Evolutionary conservation across 352 stramenopile genomes (phyloP), one percentile per base, ranked within the genome.

Genomic region (Phytopythium aichiense): DNA sequence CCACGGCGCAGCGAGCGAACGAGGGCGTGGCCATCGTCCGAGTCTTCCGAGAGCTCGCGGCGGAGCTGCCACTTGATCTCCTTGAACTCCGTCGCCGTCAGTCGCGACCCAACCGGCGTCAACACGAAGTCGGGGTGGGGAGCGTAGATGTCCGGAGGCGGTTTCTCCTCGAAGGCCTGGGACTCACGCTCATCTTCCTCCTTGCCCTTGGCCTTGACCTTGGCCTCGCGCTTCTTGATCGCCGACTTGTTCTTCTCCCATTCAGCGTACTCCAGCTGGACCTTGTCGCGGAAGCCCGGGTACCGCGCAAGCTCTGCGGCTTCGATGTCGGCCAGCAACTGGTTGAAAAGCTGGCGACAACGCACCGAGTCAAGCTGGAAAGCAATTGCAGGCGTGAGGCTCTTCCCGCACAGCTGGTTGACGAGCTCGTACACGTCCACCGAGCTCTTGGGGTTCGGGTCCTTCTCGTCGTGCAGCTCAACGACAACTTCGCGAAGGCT

Each of bases 41-140:
- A 91, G 23, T 89, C 83, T 50, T 92, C 86, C 7, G 86, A 93
- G 12, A 93, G 63, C 52, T 93, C 84, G 58, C 82, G 81, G 66
- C 84, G 81, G n/a, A 94, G 65, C 68, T 93, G 82, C 79, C 83
- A 94, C 60, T 90, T 91, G 51, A 95, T 95, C 64, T 92, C 82
- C 61, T 92, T 92, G 63, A 93, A 93, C 68, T 94, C 97, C 22
- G 93, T 98, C 16, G 91, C 94, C 52, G 88, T 96, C 43, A 99
- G 79, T 38, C 96, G 94, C 55, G 95, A 96, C n/a, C 92, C 94
- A 49, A 92, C 87, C 38, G 94, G 81, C 33, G 95, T 95, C 37
- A 99, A 76, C 56, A 99, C 95, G 62, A 99, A 99, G 63, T 99
- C 97, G n/a, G 97, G 95, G 71, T 99, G 97, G 16, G 97, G 97